Evolutionary conservation across 164 flowering plant species (phyloP).

Genomic region (Vitis rotundifolia): DNA sequence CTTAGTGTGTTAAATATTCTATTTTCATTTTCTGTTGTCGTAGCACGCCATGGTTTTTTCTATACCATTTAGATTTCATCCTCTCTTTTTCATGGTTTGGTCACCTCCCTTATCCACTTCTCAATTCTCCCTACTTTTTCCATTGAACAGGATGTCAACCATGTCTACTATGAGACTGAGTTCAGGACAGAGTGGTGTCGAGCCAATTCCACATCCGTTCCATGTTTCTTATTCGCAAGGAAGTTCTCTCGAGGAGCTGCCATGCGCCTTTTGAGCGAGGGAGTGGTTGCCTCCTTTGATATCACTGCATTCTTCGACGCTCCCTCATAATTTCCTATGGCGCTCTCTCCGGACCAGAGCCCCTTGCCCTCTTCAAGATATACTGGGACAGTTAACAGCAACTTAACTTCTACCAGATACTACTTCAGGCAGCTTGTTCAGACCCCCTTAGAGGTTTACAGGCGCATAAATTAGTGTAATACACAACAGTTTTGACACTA

Average conservation of each 20-base stretch:
- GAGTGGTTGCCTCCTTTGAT: conserved; percentile 45
- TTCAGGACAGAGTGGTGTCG: conserved; percentile 88
- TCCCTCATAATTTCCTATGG: conserved; percentile 9
- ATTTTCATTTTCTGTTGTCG: too few species aligned
- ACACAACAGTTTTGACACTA: background rate
- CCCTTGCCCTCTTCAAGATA: too few species aligned
- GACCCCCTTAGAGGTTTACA: too few species aligned
- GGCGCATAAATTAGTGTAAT: too few species aligned
- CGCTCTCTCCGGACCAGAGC: too few species aligned
- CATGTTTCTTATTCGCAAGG: conserved; percentile 87
- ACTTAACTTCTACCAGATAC: too few species aligned
- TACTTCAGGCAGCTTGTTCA: too few species aligned
- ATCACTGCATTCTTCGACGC: conserved; percentile 23
- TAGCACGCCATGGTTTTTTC: too few species aligned
- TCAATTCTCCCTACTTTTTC: background rate
- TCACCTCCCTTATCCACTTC: too few species aligned
- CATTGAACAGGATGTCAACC: conserved; percentile 61
- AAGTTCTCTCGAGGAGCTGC: conserved; percentile 88
- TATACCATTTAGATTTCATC: background rate
- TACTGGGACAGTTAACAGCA: too few species aligned
- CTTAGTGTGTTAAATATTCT: too few species aligned
- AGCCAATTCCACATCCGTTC: conserved; percentile 48
- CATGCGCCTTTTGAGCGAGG: conserved; percentile 77
- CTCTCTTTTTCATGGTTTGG: background rate
- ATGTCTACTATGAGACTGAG: conserved; percentile 78